A percentile compares a stretch with the other conserved stretches of the same genome.
Evolutionary conservation across 192 early-diverging fungal species (phyloP).

Genomic region (Linnemannia elongata): DNA sequence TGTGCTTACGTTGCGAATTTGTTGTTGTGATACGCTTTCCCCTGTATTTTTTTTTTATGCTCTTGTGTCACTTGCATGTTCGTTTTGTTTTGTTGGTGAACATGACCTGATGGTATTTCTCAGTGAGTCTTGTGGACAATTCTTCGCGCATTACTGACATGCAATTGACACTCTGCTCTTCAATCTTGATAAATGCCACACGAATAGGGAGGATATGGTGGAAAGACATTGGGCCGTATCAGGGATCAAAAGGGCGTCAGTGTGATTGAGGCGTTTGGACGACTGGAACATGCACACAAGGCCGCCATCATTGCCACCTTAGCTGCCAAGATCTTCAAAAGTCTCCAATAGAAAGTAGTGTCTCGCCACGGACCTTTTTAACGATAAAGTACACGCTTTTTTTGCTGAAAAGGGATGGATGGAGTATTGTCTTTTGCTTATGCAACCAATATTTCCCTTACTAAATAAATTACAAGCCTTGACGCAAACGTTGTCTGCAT

Average conservation of each 20-base stretch:
- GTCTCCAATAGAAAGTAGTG: conserved; percentile 12
- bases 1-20: background rate
- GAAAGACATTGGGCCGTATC: conserved; percentile 71
- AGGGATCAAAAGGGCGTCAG: conserved; percentile 75
- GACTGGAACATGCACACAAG: conserved; percentile 69
- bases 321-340: conserved; percentile 58
- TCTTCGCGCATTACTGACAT: background rate
- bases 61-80: conserved; percentile 3
- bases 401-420: too few relatives aligned
- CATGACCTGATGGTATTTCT: background rate
- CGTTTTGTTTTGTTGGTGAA: background rate
- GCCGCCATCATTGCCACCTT: conserved; percentile 67
- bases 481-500: too few relatives aligned
- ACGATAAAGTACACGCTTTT: background rate
- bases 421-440: too few relatives aligned
- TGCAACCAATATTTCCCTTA: too few relatives aligned
- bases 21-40: background rate
- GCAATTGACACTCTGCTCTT: background rate
- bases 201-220: conserved; percentile 70
- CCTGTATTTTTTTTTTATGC: background rate
- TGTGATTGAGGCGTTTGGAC: conserved; percentile 70
- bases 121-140: background rate
- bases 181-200: background rate
- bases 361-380: too few relatives aligned
- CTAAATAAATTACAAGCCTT: too few relatives aligned